Percentiles rank a stretch among this genome's conserved stretches.
Conservation (phyloP, 495 filamentous ascomycete genomes). For the Penicillium mononematosum region DNA sequence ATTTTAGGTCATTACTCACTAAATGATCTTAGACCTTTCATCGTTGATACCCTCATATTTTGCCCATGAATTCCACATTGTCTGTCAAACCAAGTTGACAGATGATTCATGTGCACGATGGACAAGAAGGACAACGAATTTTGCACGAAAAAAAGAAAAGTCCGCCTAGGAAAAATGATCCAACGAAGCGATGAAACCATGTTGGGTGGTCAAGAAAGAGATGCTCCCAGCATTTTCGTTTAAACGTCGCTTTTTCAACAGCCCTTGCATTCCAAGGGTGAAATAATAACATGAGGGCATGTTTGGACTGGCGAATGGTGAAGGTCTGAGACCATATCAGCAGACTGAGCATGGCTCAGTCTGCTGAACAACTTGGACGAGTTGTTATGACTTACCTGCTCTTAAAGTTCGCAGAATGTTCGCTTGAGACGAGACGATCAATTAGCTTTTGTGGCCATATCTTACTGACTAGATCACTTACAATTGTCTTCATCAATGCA, state of each 20-base stretch:
- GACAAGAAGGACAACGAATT: not conserved
- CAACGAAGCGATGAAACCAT: no score
- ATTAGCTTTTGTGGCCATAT: not conserved
- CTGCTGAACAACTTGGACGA: no score
- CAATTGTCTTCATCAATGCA: slow-evolving; percentile 2
- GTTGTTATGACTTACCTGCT: not conserved
- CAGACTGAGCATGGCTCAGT: no score
- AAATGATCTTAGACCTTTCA: not conserved
- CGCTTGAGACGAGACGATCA: not conserved
- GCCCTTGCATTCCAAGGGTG: no score
- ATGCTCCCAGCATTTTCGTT: no score
- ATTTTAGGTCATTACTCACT: not conserved
- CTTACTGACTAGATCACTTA: slow-evolving; percentile 4
- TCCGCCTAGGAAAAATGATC: no score
- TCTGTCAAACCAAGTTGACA: not conserved
- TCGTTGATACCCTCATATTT: not conserved
- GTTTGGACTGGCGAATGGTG: no score
- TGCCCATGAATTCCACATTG: not conserved
- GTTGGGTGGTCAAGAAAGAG: no score
- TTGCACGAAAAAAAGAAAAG: not conserved
- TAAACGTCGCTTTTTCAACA: no score
- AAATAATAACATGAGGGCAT: no score
- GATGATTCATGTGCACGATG: not conserved
- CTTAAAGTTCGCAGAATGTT: not conserved
- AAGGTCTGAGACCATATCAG: no score